phyloP scores from a whole-genome alignment of 2,329 filamentous ascomycete genomes.

The Aulographum hederae region DNA sequence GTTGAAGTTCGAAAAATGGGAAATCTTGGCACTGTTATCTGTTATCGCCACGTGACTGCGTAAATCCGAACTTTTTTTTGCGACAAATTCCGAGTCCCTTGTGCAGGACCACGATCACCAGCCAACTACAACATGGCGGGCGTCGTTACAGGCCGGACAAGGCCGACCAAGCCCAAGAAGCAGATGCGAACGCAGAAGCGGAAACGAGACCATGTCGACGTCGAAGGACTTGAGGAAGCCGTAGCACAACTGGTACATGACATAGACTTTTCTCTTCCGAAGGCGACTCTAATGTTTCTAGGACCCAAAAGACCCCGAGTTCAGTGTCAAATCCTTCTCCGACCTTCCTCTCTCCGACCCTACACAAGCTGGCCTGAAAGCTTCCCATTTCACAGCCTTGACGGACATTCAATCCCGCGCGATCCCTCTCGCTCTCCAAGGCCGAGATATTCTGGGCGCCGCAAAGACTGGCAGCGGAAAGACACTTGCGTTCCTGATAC shows the following conservation, averaged over 20 bases:
- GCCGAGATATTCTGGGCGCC: slow-evolving; percentile 75
- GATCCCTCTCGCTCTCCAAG: slow-evolving; percentile 74
- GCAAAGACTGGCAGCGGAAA: slow-evolving; percentile 94
- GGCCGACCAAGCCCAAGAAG: slow-evolving; percentile 37
- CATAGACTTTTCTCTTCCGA: not conserved
- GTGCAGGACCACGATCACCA: no score
- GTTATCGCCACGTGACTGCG: no score
- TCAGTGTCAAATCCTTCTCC: slow-evolving; percentile 49
- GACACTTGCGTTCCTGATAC: slow-evolving; percentile 81
- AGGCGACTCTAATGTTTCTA: not conserved
- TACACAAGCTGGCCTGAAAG: slow-evolving; percentile 61
- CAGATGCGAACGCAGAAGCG: slow-evolving; percentile 30
- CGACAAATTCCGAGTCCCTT: no score
- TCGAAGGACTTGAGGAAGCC: slow-evolving; percentile 25
- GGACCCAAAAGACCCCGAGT: slow-evolving; percentile 41
- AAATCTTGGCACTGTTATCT: no score
- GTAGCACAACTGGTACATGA: slow-evolving; percentile 22
- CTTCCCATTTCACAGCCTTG: slow-evolving; percentile 73
- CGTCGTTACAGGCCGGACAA: slow-evolving; percentile 25
- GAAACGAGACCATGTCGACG: slow-evolving; percentile 33
- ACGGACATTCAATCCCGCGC: slow-evolving; percentile 85
- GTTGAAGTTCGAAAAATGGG: no score
- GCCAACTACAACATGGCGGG: no score
- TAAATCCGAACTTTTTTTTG: no score
- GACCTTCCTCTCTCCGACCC: slow-evolving; percentile 73